A percentile compares a stretch with the other conserved stretches of the same genome.
These are phyloP conservation scores for Hypomontagnella monticulosa DNA, from an alignment of 495 filamentous ascomycete species.

Conservation along the genomic window DNA sequence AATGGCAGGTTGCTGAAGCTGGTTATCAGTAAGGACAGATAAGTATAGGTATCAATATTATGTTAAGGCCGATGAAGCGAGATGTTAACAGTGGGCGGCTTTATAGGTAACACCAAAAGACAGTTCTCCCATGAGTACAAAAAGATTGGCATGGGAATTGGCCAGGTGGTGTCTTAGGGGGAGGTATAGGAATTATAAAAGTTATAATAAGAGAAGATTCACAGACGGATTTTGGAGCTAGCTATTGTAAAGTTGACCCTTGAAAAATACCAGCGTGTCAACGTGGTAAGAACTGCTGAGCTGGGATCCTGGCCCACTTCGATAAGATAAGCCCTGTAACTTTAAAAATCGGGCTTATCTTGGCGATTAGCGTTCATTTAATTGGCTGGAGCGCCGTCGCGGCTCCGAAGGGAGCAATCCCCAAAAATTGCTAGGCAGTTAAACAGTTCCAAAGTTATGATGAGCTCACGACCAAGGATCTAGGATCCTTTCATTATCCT, in stretches of 20 bases:
- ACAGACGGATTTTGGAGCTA: background rate
- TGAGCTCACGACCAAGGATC: slow-evolving; percentile 2
- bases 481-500: background rate
- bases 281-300: slow-evolving; percentile 33
- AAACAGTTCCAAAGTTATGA: too few species aligned
- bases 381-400: slow-evolving; percentile 15
- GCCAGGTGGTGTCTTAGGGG: slow-evolving; percentile 17
- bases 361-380: background rate
- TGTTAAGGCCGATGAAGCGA: background rate
- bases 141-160: slow-evolving; percentile 34
- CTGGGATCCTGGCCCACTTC: slow-evolving; percentile 6
- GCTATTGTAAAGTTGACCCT: slow-evolving; percentile 11
- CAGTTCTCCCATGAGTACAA: slow-evolving; percentile 27
- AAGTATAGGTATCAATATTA: background rate
- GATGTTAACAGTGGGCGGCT: slow-evolving; percentile 1
- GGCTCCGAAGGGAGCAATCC: slow-evolving; percentile 16
- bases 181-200: slow-evolving; percentile 6
- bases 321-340: slow-evolving; percentile 42
- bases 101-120: slow-evolving; percentile 16
- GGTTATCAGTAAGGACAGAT: background rate
- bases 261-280: slow-evolving; percentile 40
- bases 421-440: slow-evolving; percentile 18
- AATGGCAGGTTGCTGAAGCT: slow-evolving; percentile 26
- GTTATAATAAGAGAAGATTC: slow-evolving; percentile 4
- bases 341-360: slow-evolving; percentile 23